Percentiles rank a stretch among this genome's conserved stretches.
Conservation (phyloP, 176 grass and related monocot species). For the Hsuehochloa calcarea region DNA sequence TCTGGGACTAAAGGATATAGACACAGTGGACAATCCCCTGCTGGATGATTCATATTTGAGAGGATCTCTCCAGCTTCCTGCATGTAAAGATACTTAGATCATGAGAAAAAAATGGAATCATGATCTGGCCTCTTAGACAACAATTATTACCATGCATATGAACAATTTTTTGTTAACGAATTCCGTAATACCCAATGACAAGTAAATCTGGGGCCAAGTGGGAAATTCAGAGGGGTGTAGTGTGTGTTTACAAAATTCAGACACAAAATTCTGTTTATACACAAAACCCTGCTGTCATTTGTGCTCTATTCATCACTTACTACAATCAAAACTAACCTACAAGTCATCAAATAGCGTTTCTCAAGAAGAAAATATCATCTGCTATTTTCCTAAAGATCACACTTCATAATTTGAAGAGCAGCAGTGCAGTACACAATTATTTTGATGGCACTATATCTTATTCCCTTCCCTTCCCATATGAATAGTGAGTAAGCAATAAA, state of each 20-base stretch:
- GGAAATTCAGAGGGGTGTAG: neutral
- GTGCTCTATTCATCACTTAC: too few relatives aligned
- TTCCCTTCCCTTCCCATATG: neutral
- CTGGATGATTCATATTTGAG: constrained; percentile 94
- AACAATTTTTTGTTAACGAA: neutral
- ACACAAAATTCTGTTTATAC: too few relatives aligned
- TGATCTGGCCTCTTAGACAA: constrained; percentile 6
- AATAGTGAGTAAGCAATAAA: neutral
- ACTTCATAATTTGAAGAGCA: neutral
- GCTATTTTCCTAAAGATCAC: neutral
- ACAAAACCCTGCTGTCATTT: too few relatives aligned
- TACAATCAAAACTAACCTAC: too few relatives aligned
- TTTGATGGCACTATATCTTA: neutral
- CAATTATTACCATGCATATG: neutral
- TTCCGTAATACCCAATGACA: neutral
- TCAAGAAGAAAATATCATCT: constrained; percentile 3
- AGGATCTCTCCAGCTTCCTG: constrained; percentile 88
- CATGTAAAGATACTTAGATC: constrained; percentile 33
- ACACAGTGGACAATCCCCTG: constrained; percentile 87
- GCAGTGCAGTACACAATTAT: neutral
- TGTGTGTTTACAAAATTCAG: too few relatives aligned
- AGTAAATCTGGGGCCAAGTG: neutral
- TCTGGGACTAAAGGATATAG: constrained; percentile 73
- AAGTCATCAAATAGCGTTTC: neutral
- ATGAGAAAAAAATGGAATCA: neutral